phyloP scores from a whole-genome alignment of 2,329 filamentous ascomycete genomes.

The Calonectria montana region DNA sequence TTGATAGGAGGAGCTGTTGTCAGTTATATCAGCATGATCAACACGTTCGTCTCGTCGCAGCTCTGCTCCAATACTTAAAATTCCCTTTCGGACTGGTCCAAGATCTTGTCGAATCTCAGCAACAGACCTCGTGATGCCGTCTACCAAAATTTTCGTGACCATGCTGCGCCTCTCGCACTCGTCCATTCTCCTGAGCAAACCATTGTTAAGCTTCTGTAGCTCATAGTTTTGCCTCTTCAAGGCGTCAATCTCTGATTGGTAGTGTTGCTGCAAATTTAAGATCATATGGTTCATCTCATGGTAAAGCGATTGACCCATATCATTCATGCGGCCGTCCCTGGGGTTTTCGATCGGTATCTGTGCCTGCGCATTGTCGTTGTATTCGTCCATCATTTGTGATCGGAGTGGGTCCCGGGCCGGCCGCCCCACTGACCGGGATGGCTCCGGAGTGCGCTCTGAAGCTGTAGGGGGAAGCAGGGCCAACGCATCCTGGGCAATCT shows the following conservation, averaged over 20 bases:
- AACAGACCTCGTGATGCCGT: conserved; percentile 37
- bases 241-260: conserved; percentile 26
- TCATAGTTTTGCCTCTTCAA: conserved; percentile 19
- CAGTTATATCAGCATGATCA: not conserved
- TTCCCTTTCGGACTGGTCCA: not conserved
- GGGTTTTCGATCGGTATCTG: not conserved
- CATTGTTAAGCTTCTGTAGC: not conserved
- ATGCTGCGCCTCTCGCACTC: conserved; percentile 30
- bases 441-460: conserved; percentile 13
- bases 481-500: not conserved
- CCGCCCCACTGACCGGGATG: conserved; percentile 20
- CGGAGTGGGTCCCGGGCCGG: conserved; percentile 25
- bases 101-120: conserved; percentile 27
- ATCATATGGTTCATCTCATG: conserved; percentile 24
- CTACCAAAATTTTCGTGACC: conserved; percentile 34
- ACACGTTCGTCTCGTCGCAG: not conserved
- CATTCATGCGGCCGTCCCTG: fast-evolving
- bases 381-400: not conserved
- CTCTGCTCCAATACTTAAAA: not conserved
- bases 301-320: conserved; percentile 13
- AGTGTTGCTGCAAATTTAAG: conserved; percentile 39
- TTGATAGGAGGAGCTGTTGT: not conserved
- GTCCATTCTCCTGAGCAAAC: not conserved
- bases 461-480: conserved; percentile 10
- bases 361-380: not conserved